Base-by-base conservation (phyloP, 75 land plant species). In the Cunninghamia lanceolata region DNA sequence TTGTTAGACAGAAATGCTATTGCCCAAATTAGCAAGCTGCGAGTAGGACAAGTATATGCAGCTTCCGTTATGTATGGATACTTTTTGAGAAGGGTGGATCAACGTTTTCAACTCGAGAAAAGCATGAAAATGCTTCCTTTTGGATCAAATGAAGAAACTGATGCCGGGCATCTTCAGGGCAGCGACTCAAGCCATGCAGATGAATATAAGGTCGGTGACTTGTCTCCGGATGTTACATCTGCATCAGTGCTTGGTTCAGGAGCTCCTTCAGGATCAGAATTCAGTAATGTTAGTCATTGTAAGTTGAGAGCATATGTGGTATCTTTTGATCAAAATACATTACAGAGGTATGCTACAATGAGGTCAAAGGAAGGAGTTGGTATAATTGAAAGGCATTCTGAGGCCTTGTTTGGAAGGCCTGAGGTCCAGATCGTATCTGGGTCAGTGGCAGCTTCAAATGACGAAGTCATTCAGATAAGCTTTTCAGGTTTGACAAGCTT, bases 31-130 rank as follows among this genome's bases (percentile, higher is more conserved):
- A 93, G 94, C 88, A 93, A 92, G 87, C 85, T 92, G 17, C 66
- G 89, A 75, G 87, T 93, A 34, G 94, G 93, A 11, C 93, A 92
- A 77, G 90, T 92, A 19, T 94, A 94, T 88, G 92, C 94, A 78
- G 90, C 95, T 21, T 94, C 95, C 7, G 87, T 93, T 13, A 94
- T 91, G 88, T 94, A 94, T 87, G 94, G 95, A 8, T 94, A 94
- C 82, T 94, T 94, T 83, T 87, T 94, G 8, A 92, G 85, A 73
- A 87, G 94, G 75, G 91, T 94, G n/a, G 94, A 88, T 80, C 90
- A 94, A 54, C 82, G 95, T 19, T 94, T 89, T 75, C 95, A 93
- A 77, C 94, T 94, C 9, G 95, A 94, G 87, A 92, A 89, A 56
- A 86, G 70, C 19, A 89, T 94, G 87, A 94, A 92, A 83, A 73